Base-by-base conservation (phyloP, 2,329 filamentous ascomycete genomes). In the Tolypocladium inflatum region DNA sequence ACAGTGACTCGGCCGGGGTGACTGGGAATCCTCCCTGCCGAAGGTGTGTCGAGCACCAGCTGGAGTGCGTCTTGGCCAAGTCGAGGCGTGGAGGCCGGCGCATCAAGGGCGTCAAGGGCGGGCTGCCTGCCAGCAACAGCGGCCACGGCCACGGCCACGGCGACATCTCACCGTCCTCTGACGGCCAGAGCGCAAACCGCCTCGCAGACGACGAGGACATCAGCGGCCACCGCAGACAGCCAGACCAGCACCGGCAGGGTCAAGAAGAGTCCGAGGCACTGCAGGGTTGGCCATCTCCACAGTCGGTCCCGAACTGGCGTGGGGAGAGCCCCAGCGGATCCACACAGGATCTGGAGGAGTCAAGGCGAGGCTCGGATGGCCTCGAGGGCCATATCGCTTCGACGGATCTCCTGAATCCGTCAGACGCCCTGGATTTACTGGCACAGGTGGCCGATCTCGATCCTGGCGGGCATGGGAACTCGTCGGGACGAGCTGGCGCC, bases 361-460 rank as follows among this genome's bases (percentile, higher is more conserved):
- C 61, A 33, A 54, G 60, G 38, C 61, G 53, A 26, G 59, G 57
- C 45, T 59, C 62, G 17, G 54, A 63, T 26, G 61, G 62, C 4
- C 68, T 76, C 6, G 72, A 75, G 45, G 74, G 74, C 35, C 72
- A 72, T 50, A 74, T 76, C 58, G 72, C 72, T 1, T 71, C 74
- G 0, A 70, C 71, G 0, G 73, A 76, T 59, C 65, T 76, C 1
- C 63, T 76, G 39, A 74, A 75, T 21, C 74, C 74, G 2, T 76
- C 74, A 1, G 74, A 76, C 55, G 74, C 74, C 0, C 63, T 76
- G 52, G 71, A 76, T 56, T 60, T 76, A 21, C 60, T 76, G 30
- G 74, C 73, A 35, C 74, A 75, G 57, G 74, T 74, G 5, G 74
- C 74, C 41, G 71, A 75, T 48, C 64, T 75, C 52, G 71, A 74